phyloP scores from a whole-genome alignment of 2,329 filamentous ascomycete species.

The Colletotrichum sp. region DNA sequence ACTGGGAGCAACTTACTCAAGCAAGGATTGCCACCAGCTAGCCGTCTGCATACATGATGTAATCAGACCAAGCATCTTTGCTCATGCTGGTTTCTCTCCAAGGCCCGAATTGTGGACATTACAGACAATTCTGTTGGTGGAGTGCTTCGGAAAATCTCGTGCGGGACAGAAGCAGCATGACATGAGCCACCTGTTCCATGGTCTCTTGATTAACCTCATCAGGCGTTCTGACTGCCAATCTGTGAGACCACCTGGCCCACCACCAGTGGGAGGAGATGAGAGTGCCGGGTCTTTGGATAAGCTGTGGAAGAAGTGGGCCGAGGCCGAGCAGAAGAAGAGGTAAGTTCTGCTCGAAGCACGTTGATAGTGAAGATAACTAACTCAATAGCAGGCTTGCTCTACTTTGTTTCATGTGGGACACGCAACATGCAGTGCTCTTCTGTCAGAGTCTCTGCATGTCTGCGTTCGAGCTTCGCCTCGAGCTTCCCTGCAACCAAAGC shows the following conservation, averaged over 20 bases:
- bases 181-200: slow-evolving; percentile 61
- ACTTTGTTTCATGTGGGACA: slow-evolving; percentile 71
- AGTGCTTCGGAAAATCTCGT: slow-evolving; percentile 68
- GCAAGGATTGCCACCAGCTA: slow-evolving; percentile 62
- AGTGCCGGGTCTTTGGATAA: slow-evolving; percentile 43
- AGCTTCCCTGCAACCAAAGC: slow-evolving; percentile 58
- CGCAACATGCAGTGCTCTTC: slow-evolving; percentile 67
- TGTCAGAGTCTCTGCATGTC: slow-evolving; percentile 73
- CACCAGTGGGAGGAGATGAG: slow-evolving; percentile 27
- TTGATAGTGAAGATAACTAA: neutral
- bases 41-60: slow-evolving; percentile 68
- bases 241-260: slow-evolving; percentile 28
- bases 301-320: slow-evolving; percentile 58
- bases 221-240: slow-evolving; percentile 40
- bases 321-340: slow-evolving; percentile 64
- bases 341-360: slow-evolving; percentile 21
- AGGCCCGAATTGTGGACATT: slow-evolving; percentile 66
- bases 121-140: slow-evolving; percentile 65
- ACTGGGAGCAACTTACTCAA: slow-evolving; percentile 66
- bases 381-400: slow-evolving; percentile 48
- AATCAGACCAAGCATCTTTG: slow-evolving; percentile 63
- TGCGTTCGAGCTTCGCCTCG: slow-evolving; percentile 64
- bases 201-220: slow-evolving; percentile 42
- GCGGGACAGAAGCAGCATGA: slow-evolving; percentile 69
- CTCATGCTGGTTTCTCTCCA: slow-evolving; percentile 59